Conservation (phyloP, 768 basidiomycete genomes). For the Tricholoma matsutake region DNA sequence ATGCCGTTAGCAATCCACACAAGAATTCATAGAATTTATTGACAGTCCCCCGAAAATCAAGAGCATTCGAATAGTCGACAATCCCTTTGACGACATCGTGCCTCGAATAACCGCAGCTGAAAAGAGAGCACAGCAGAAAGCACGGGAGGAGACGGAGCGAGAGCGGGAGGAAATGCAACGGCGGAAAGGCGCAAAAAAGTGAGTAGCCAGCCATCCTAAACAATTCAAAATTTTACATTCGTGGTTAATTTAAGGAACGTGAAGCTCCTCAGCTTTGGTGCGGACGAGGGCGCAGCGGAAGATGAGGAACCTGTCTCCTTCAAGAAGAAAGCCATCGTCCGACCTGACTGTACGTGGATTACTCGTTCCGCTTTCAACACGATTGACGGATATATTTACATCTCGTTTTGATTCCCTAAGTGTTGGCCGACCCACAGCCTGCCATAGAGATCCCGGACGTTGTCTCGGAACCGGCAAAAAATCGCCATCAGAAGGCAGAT, state of each 20-base stretch:
- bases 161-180: conserved; percentile 77
- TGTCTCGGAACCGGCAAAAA: conserved; percentile 24
- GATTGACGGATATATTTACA: neutral
- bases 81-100: conserved; percentile 93
- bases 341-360: conserved; percentile 75
- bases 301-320: conserved; percentile 50
- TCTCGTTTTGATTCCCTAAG: conserved; percentile 18
- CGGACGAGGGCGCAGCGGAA: conserved; percentile 61
- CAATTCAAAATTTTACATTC: neutral
- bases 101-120: conserved; percentile 96
- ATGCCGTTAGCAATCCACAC: neutral
- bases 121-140: conserved; percentile 78
- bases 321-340: conserved; percentile 79
- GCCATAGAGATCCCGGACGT: conserved; percentile 38
- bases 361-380: neutral
- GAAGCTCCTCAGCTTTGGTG: conserved; percentile 85
- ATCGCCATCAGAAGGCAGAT: neutral
- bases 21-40: neutral
- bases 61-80: conserved; percentile 79
- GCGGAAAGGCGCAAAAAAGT: conserved; percentile 87
- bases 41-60: conserved; percentile 88
- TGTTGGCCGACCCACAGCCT: conserved; percentile 36
- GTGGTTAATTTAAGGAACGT: conserved; percentile 61
- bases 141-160: conserved; percentile 68
- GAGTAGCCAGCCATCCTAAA: conserved; percentile 16